These are phyloP conservation scores for Erythrophleum ivorense DNA, from an alignment of 331 rosid genomes.

Conservation along the genomic window DNA sequence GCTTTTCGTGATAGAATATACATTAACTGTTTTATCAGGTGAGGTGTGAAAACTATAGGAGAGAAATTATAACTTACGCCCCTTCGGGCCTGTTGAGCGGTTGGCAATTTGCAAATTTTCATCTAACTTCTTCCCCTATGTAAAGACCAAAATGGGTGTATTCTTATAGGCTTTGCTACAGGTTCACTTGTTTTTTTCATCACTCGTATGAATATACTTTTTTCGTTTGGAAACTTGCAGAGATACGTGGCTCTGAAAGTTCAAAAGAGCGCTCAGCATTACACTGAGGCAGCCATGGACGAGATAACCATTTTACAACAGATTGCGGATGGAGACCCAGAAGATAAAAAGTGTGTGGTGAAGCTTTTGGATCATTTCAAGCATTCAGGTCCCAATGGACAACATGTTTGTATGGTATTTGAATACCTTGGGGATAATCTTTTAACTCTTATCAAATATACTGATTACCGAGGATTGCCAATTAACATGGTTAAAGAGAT, in stretches of 20 bases:
- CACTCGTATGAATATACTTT: slow-evolving; percentile 4
- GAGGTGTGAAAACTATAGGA: not conserved
- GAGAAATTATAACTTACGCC: not conserved
- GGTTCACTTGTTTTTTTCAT: slow-evolving; percentile 6
- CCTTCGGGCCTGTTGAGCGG: not conserved
- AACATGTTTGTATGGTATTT: slow-evolving; percentile 94
- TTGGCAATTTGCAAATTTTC: slow-evolving; percentile 11
- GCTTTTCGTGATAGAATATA: not conserved
- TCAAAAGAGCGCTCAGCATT: slow-evolving; percentile 98
- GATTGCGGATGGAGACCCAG: slow-evolving; percentile 86
- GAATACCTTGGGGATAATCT: slow-evolving; percentile 96
- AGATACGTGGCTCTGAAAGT: slow-evolving; percentile 90
- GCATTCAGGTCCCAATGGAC: slow-evolving; percentile 97
- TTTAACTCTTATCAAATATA: slow-evolving; percentile 81
- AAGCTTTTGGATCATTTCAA: slow-evolving; percentile 96
- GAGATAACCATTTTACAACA: slow-evolving; percentile 93
- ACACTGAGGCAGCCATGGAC: slow-evolving; percentile 95
- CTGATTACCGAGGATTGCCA: slow-evolving; percentile 89
- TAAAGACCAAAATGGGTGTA: not conserved
- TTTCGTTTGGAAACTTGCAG: slow-evolving; percentile 58
- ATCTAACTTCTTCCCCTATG: not conserved
- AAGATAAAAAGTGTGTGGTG: slow-evolving; percentile 86
- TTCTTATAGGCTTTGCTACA: not conserved
- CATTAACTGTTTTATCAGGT: not conserved
- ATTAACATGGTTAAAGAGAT: slow-evolving; percentile 84